These are phyloP conservation scores for Apiotrichum veenhuisii DNA, from an alignment of 1,284 basidiomycete genomes.

Conservation along the genomic window DNA sequence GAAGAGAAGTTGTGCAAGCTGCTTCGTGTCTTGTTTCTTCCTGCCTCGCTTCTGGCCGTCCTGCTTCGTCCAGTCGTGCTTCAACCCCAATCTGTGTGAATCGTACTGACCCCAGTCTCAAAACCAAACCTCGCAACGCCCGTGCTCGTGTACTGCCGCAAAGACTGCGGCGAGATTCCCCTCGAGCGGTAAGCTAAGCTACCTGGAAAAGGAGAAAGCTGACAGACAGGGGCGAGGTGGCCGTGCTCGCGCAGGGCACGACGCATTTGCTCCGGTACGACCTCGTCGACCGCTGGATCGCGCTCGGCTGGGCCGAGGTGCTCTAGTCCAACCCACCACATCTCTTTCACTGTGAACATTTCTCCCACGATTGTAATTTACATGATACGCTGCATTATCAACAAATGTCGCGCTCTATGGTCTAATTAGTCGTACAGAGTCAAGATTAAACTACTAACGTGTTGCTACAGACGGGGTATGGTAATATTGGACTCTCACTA, in stretches of 20 bases:
- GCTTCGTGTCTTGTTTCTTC: too few relatives aligned
- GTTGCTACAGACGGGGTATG: too few relatives aligned
- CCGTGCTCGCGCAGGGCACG: slow-evolving; percentile 40
- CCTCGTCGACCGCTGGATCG: slow-evolving; percentile 46
- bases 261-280: slow-evolving; percentile 49
- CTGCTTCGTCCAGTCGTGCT: too few relatives aligned
- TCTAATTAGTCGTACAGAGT: too few relatives aligned
- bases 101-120: slow-evolving; percentile 55
- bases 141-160: slow-evolving; percentile 73
- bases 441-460: too few relatives aligned
- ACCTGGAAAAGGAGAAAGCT: background rate
- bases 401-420: too few relatives aligned
- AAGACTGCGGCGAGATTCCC: slow-evolving; percentile 64
- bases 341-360: background rate
- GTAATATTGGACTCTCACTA: too few relatives aligned
- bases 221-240: slow-evolving; percentile 38
- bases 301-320: slow-evolving; percentile 48
- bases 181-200: slow-evolving; percentile 64
- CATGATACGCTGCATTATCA: too few relatives aligned
- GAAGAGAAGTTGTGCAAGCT: too few relatives aligned
- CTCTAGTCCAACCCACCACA: background rate
- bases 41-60: too few relatives aligned
- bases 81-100: too few relatives aligned
- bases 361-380: too few relatives aligned
- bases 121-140: slow-evolving; percentile 68